These are phyloP conservation scores for Globomyces pollinis-pini DNA, from an alignment of 192 early-diverging fungal species.

Conservation along the genomic window DNA sequence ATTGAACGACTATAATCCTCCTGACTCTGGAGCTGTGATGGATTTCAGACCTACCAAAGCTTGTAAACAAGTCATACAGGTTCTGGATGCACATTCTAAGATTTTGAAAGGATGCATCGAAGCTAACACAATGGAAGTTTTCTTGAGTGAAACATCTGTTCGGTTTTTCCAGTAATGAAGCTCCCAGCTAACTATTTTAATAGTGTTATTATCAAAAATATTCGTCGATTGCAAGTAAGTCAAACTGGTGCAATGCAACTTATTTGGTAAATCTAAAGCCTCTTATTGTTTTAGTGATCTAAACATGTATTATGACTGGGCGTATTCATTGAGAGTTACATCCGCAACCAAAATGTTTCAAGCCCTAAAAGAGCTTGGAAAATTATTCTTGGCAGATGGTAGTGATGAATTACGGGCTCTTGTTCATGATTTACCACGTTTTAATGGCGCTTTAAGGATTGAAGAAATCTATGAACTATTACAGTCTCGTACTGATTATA, in stretches of 20 bases:
- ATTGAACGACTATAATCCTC: constrained; percentile 67
- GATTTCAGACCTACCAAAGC: constrained; percentile 73
- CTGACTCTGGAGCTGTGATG: constrained; percentile 34
- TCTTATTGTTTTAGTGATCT: constrained; percentile 50
- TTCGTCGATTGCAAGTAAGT: constrained; percentile 72
- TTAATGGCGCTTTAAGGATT: constrained; percentile 59
- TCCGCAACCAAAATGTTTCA: constrained; percentile 62
- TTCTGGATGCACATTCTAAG: constrained; percentile 66
- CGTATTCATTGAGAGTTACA: constrained; percentile 50
- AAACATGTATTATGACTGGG: constrained; percentile 73
- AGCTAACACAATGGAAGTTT: constrained; percentile 80
- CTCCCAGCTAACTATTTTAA: background rate
- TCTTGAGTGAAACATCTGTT: constrained; percentile 79
- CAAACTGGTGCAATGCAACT: constrained; percentile 84
- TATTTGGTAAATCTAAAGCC: constrained; percentile 65
- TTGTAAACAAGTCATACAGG: constrained; percentile 67
- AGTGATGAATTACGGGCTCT: constrained; percentile 63
- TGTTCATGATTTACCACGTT: constrained; percentile 70
- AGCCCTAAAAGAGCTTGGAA: constrained; percentile 74
- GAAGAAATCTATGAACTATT: constrained; percentile 84
- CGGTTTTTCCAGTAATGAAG: constrained; percentile 72
- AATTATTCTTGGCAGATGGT: constrained; percentile 69
- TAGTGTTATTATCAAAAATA: constrained; percentile 75
- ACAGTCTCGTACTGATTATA: constrained; percentile 67
- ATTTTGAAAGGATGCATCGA: constrained; percentile 70